phyloP scores from a whole-genome alignment of 139 green algal genomes.

The Chlamydomonas sp. region DNA sequence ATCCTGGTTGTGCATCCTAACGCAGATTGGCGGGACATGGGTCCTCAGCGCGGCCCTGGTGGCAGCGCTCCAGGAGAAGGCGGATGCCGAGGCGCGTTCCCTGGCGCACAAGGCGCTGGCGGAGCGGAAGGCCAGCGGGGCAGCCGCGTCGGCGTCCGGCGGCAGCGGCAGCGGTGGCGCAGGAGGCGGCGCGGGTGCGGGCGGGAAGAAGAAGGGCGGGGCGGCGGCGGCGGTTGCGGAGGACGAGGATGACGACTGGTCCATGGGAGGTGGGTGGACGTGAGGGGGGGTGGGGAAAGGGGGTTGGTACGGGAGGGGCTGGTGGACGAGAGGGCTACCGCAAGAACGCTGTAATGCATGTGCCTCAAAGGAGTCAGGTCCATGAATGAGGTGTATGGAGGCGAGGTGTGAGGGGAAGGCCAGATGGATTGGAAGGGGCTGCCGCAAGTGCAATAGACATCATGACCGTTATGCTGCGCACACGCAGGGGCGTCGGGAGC shows the following conservation, averaged over 20 bases:
- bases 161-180: not conserved
- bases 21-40: conserved; percentile 26
- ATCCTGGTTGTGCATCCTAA: no score
- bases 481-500: no score
- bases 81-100: conserved; percentile 48
- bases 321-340: not conserved
- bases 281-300: no score
- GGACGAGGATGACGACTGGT: conserved; percentile 39
- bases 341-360: not conserved
- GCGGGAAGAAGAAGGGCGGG: conserved; percentile 21
- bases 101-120: conserved; percentile 59
- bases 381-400: not conserved
- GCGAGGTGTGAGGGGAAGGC: conserved; percentile 36
- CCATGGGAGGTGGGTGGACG: conserved; percentile 15
- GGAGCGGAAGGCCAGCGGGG: conserved; percentile 44
- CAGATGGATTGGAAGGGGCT: conserved; percentile 66
- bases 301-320: not conserved
- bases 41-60: conserved; percentile 27
- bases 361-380: not conserved
- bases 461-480: not conserved
- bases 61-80: conserved; percentile 37
- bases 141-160: conserved; percentile 8
- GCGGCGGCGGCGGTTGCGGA: conserved; percentile 26
- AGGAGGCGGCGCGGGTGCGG: not conserved
- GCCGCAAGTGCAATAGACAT: not conserved